phyloP scores from a whole-genome alignment of 208 protist genomes.

The Phytomonas sp. region DNA sequence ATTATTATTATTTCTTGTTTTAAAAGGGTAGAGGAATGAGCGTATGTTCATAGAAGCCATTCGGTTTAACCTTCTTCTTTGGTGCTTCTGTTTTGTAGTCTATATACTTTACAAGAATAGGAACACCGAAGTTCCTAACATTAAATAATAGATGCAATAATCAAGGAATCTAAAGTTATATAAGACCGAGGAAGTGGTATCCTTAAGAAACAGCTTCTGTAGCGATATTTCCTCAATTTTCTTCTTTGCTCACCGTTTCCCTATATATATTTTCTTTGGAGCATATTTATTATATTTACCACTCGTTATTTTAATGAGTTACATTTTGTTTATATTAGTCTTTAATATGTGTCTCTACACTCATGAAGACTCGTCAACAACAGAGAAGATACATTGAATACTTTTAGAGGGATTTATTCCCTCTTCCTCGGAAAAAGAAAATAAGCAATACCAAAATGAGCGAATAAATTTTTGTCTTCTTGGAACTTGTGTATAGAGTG shows the following conservation, averaged over 20 bases:
- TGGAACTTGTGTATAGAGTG: background rate
- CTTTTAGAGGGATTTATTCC: background rate
- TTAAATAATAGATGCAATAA: background rate
- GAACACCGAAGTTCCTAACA: background rate
- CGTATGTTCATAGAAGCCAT: background rate
- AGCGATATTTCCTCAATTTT: background rate
- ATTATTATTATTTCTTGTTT: conserved; percentile 8
- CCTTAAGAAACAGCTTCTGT: background rate
- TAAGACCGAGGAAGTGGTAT: background rate
- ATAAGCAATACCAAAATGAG: background rate
- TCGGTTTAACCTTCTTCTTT: background rate
- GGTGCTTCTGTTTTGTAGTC: background rate
- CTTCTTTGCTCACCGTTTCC: background rate
- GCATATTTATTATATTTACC: conserved; percentile 2
- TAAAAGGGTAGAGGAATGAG: background rate
- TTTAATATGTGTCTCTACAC: conserved; percentile 2
- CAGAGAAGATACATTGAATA: background rate
- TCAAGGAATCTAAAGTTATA: background rate
- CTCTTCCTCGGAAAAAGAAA: background rate
- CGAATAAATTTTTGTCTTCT: background rate
- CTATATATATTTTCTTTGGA: conserved; percentile 1
- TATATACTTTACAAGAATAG: background rate
- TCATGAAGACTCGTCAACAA: background rate
- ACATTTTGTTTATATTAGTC: background rate
- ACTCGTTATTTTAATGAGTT: background rate